phyloP scores from a whole-genome alignment of 2,329 filamentous ascomycete genomes.

The Stagonosporopsis cucurbitacearum region DNA sequence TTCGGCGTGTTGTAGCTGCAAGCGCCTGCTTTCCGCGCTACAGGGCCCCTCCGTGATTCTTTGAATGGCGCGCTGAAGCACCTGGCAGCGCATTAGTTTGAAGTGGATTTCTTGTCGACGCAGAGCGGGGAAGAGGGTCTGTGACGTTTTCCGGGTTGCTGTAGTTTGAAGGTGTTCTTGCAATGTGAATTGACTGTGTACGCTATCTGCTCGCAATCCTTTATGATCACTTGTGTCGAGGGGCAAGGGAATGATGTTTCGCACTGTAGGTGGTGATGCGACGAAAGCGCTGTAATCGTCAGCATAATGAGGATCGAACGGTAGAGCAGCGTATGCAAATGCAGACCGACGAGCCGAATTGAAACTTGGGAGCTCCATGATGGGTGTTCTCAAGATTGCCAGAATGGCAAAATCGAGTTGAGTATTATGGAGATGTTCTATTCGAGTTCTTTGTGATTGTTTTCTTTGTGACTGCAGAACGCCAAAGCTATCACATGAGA shows the following conservation, averaged over 20 bases:
- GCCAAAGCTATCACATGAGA: no score
- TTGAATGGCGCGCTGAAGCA: constrained; percentile 12
- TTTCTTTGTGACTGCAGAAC: no score
- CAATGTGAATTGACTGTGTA: not conserved
- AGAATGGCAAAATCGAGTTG: not conserved
- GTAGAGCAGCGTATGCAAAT: constrained; percentile 17
- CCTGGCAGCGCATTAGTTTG: constrained; percentile 24
- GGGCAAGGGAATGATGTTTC: no score
- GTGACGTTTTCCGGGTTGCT: not conserved
- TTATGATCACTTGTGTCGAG: no score
- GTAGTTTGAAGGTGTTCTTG: not conserved
- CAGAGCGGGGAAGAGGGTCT: not conserved
- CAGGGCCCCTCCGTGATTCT: constrained; percentile 5
- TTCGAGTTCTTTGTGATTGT: not conserved
- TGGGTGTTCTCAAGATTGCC: not conserved
- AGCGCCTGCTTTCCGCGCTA: not conserved
- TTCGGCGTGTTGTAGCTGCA: not conserved
- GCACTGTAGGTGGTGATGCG: not conserved
- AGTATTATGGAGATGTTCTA: not conserved
- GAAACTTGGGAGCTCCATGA: not conserved
- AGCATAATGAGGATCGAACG: not conserved
- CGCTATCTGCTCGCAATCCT: not conserved
- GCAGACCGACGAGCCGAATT: constrained; percentile 6
- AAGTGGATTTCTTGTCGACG: constrained; percentile 13
- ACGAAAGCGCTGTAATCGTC: not conserved